Conservation (phyloP, 1,284 basidiomycete genomes). For the Puccinia hordei region DNA sequence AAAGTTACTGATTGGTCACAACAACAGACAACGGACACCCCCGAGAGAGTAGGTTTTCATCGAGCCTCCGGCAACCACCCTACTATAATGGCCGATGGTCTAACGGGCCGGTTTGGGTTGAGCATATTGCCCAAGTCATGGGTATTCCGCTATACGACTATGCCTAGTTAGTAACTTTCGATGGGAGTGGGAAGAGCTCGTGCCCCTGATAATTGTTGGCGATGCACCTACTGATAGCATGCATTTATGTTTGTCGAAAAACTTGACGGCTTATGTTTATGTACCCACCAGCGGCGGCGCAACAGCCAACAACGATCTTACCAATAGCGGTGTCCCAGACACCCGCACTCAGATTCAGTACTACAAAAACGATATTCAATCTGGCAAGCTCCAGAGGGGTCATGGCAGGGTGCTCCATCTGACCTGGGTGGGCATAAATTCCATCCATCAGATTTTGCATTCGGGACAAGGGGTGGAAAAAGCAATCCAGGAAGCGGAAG, state of each 20-base stretch:
- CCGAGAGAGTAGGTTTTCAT: neutral
- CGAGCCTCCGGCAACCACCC: slow-evolving; percentile 19
- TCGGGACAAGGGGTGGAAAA: slow-evolving; percentile 12
- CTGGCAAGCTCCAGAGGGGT: slow-evolving; percentile 24
- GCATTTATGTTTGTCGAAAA: neutral
- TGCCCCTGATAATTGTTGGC: too few relatives aligned
- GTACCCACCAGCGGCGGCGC: slow-evolving; percentile 43
- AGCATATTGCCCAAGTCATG: slow-evolving; percentile 33
- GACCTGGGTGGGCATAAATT: slow-evolving; percentile 48
- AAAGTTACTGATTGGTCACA: neutral
- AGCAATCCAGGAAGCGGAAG: neutral
- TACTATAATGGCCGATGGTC: slow-evolving; percentile 49
- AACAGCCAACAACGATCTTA: slow-evolving; percentile 36
- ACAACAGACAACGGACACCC: slow-evolving; percentile 30
- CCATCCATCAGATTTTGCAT: slow-evolving; percentile 48
- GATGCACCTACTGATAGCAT: neutral
- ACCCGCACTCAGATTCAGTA: slow-evolving; percentile 28
- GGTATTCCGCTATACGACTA: slow-evolving; percentile 37
- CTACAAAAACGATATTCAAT: slow-evolving; percentile 35
- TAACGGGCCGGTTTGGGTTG: slow-evolving; percentile 50
- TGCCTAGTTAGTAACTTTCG: slow-evolving; percentile 36
- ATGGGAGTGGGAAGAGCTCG: neutral
- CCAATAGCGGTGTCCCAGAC: slow-evolving; percentile 33
- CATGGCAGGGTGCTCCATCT: slow-evolving; percentile 36
- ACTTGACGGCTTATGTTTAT: neutral